A percentile compares a stretch with the other conserved stretches of the same genome.
Evolutionary conservation across 139 green algal species (phyloP).

Genomic region (Trebouxia sp.): DNA sequence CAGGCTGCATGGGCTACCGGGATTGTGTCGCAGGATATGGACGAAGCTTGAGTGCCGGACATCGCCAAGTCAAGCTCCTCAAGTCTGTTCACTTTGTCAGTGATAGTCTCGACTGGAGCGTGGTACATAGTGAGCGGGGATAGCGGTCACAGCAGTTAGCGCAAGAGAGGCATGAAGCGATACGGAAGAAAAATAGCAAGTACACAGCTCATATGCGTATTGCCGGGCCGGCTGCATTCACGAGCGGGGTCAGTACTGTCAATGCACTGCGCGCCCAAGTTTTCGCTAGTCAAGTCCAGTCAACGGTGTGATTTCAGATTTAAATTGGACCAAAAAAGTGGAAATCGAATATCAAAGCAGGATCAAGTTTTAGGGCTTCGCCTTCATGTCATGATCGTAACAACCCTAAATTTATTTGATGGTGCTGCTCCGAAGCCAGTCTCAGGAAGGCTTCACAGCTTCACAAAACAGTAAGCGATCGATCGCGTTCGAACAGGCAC

Average conservation of each 20-base stretch:
- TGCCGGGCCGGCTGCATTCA: too few relatives aligned
- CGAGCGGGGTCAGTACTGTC: background rate
- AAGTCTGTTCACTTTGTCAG: background rate
- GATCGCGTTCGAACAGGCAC: too few relatives aligned
- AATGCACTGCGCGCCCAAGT: background rate
- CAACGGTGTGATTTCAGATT: background rate
- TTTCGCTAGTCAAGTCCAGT: background rate
- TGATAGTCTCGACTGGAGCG: background rate
- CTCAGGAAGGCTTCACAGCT: too few relatives aligned
- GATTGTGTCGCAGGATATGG: background rate
- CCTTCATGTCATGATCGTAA: background rate
- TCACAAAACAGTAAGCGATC: too few relatives aligned
- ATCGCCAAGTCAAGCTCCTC: constrained; percentile 5
- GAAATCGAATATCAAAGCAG: background rate
- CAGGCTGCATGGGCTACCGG: background rate
- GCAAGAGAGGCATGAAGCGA: too few relatives aligned
- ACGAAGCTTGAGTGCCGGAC: background rate
- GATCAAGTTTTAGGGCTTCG: background rate
- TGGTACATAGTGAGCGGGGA: background rate
- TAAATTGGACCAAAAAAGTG: background rate
- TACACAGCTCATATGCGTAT: too few relatives aligned
- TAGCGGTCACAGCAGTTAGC: background rate
- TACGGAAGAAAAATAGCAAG: too few relatives aligned
- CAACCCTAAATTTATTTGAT: too few relatives aligned
- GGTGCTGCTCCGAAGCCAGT: too few relatives aligned